Evolutionary conservation across 768 basidiomycete species (phyloP).

Genomic region (Lactifluus piperatus): DNA sequence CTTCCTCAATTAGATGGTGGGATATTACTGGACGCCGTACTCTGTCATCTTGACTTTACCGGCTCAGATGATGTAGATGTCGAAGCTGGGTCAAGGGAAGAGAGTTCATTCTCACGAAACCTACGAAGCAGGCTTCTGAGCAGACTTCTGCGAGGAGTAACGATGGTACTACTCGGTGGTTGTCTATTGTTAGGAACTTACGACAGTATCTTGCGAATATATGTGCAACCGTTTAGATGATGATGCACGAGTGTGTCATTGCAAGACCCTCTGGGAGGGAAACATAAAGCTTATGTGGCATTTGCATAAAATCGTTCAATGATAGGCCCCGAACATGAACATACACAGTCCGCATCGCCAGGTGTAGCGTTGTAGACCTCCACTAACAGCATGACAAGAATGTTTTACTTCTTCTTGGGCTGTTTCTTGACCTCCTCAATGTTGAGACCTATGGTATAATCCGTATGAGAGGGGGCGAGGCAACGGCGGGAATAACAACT

Average conservation of each 20-base stretch:
- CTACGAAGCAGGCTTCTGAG: conserved; percentile 8
- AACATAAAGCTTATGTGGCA: conserved; percentile 1
- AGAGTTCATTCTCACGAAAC: neutral
- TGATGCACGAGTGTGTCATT: neutral
- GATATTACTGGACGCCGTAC: conserved; percentile 38
- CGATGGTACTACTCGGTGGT: conserved; percentile 3
- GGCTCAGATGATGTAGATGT: neutral
- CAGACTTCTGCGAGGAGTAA: neutral
- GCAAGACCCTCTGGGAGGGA: neutral
- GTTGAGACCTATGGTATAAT: conserved; percentile 44
- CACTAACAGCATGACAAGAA: conserved; percentile 1
- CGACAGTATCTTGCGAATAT: conserved; percentile 3
- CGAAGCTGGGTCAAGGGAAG: conserved; percentile 5
- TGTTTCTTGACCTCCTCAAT: conserved; percentile 64
- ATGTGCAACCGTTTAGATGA: conserved; percentile 2
- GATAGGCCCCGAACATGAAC: conserved; percentile 3
- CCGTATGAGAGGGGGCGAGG: neutral
- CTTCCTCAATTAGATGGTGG: conserved; percentile 63
- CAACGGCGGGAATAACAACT: conserved; percentile 23
- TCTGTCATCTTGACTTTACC: conserved; percentile 12
- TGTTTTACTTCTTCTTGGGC: conserved; percentile 56
- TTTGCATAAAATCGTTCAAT: conserved; percentile 11
- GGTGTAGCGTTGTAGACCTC: neutral
- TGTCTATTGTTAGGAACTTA: conserved; percentile 4
- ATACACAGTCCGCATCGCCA: neutral